These are phyloP conservation scores for Delitschia confertaspora DNA, from an alignment of 495 filamentous ascomycete genomes.

Conservation along the genomic window DNA sequence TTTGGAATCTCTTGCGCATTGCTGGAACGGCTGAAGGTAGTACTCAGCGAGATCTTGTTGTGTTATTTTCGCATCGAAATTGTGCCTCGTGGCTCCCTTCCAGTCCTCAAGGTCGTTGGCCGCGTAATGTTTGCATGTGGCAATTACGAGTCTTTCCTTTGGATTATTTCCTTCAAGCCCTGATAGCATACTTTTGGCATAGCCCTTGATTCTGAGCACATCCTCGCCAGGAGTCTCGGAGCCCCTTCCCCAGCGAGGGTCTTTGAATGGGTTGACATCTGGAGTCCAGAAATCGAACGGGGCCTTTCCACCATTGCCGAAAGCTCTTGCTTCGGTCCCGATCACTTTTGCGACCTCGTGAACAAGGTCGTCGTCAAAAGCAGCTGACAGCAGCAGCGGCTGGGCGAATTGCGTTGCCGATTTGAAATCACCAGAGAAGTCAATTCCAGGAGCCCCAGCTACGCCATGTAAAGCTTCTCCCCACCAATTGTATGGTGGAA, in stretches of 20 bases:
- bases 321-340: conserved; percentile 27
- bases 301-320: conserved; percentile 21
- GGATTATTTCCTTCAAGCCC: conserved; percentile 10
- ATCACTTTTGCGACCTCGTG: conserved; percentile 33
- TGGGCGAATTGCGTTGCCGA: conserved; percentile 43
- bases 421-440: conserved; percentile 32
- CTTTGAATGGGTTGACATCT: conserved; percentile 33
- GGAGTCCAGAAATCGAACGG: conserved; percentile 30
- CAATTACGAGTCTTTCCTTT: conserved; percentile 6
- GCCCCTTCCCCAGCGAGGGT: conserved; percentile 38
- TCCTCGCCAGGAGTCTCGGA: conserved; percentile 34
- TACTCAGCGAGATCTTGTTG: conserved; percentile 42
- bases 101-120: conserved; percentile 32
- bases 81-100: conserved; percentile 31
- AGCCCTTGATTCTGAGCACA: neutral
- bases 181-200: conserved; percentile 1
- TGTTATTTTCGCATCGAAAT: conserved; percentile 37
- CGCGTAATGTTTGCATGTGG: conserved; percentile 53
- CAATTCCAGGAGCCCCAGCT: conserved; percentile 23
- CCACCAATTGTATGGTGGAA: conserved; percentile 45
- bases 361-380: conserved; percentile 45
- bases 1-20: conserved; percentile 39
- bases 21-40: conserved; percentile 41
- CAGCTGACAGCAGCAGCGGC: conserved; percentile 38
- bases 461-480: conserved; percentile 44